A percentile compares a stretch with the other conserved stretches of the same genome.
Evolutionary conservation across 352 stramenopile genomes (phyloP).

Genomic region (Phytophthora litchii): DNA sequence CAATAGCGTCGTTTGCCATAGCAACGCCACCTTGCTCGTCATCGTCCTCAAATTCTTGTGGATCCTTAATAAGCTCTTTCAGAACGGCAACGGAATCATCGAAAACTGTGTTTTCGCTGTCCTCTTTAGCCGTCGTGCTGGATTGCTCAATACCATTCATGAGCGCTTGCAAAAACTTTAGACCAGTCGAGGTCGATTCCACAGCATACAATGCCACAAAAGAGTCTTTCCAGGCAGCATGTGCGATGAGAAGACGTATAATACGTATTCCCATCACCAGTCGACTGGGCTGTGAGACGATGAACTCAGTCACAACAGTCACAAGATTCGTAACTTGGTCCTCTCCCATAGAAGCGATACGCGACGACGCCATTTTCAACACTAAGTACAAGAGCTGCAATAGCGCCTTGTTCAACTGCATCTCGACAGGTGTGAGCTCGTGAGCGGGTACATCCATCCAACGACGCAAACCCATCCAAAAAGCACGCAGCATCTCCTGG

Average conservation of each 20-base stretch:
- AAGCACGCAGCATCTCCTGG: conserved; percentile 71
- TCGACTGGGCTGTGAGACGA: conserved; percentile 55
- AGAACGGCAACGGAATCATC: conserved; percentile 68
- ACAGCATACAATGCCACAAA: conserved; percentile 74
- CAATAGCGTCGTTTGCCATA: conserved; percentile 61
- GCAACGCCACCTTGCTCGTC: conserved; percentile 40
- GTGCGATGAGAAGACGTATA: conserved; percentile 74
- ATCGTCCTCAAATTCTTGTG: conserved; percentile 28
- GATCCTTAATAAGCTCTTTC: conserved; percentile 58
- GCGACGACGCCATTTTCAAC: conserved; percentile 60
- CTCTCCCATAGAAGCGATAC: conserved; percentile 53
- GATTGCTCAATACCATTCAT: conserved; percentile 61
- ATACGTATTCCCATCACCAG: conserved; percentile 68
- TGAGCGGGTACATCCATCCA: conserved; percentile 62
- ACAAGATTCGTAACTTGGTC: conserved; percentile 73
- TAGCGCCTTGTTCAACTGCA: conserved; percentile 51
- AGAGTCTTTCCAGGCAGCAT: conserved; percentile 72
- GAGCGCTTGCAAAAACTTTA: conserved; percentile 71
- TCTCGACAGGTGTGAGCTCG: conserved; percentile 34
- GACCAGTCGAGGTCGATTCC: conserved; percentile 60
- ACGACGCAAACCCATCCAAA: conserved; percentile 62
- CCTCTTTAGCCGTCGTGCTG: conserved; percentile 30
- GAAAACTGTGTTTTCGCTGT: conserved; percentile 46
- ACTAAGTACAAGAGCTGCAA: conserved; percentile 75
- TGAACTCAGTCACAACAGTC: conserved; percentile 73